Conservation (phyloP, 2,329 filamentous ascomycete species). For the Colletotrichum sp. region DNA sequence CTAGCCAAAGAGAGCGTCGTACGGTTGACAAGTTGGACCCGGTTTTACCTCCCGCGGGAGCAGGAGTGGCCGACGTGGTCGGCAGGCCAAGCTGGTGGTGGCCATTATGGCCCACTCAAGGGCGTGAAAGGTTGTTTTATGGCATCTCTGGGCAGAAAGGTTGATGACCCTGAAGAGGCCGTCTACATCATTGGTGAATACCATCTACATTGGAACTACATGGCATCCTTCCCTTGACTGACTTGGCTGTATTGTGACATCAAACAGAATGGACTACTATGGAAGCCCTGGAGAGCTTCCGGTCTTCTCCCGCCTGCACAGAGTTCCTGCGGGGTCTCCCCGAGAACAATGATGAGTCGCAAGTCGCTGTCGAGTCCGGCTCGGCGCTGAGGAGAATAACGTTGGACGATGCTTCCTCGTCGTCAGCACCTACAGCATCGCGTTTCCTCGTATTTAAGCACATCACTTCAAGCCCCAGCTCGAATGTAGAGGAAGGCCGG, state of each 20-base stretch:
- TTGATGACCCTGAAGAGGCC: constrained; percentile 24
- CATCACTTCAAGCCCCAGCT: background rate
- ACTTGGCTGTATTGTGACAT: background rate
- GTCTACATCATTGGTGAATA: constrained; percentile 23
- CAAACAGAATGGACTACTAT: constrained; percentile 17
- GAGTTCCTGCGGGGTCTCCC: constrained; percentile 24
- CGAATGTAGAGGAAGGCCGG: background rate
- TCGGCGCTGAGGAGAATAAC: background rate
- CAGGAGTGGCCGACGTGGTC: constrained; percentile 27
- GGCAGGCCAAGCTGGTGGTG: background rate
- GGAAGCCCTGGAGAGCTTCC: constrained; percentile 21
- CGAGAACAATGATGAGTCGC: background rate
- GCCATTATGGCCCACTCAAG: constrained; percentile 22
- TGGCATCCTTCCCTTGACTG: background rate
- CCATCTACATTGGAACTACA: background rate
- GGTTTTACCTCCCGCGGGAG: constrained; percentile 24
- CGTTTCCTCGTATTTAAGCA: background rate
- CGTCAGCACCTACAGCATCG: background rate
- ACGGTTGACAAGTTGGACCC: constrained; percentile 22
- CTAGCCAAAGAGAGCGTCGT: background rate
- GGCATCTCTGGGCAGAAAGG: constrained; percentile 20
- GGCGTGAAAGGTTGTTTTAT: background rate
- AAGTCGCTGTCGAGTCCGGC: background rate
- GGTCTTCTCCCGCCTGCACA: constrained; percentile 22
- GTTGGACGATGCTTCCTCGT: background rate